Conservation (phyloP, 2,329 filamentous ascomycete genomes). For the Cordyceps cicadae region DNA sequence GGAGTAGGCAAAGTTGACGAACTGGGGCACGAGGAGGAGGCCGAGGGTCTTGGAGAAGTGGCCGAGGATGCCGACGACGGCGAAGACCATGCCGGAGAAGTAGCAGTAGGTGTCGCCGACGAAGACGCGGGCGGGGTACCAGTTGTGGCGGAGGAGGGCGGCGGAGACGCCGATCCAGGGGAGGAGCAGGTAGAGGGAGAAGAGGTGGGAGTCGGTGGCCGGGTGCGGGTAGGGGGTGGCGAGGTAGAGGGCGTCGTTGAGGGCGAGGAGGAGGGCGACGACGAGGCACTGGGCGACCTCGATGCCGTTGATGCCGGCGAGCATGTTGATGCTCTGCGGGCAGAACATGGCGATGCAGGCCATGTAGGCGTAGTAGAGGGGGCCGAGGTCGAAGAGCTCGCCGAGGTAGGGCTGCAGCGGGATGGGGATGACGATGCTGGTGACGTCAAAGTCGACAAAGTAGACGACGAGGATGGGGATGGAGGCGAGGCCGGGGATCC, state of each 20-base stretch:
- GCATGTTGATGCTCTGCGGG: conserved; percentile 97
- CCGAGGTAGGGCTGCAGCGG: conserved; percentile 79
- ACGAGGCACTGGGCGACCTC: conserved; percentile 92
- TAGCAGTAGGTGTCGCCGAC: conserved; percentile 99
- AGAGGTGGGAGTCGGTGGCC: conserved; percentile 89
- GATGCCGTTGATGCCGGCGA: conserved; percentile 98
- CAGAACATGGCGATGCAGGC: conserved; percentile 93
- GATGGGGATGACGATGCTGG: conserved; percentile 83
- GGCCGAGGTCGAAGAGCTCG: conserved; percentile 71
- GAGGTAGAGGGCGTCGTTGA: conserved; percentile 87
- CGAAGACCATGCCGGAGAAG: conserved; percentile 98
- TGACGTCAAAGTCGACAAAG: conserved; percentile 97
- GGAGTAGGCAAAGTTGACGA: conserved; percentile 95
- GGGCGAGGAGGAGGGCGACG: conserved; percentile 71
- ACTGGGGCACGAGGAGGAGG: conserved; percentile 83
- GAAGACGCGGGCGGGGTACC: conserved; percentile 91
- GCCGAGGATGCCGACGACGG: conserved; percentile 89
- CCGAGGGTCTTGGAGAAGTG: conserved; percentile 97
- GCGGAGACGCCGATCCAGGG: conserved; percentile 90
- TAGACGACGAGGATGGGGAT: conserved; percentile 94
- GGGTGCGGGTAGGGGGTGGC: conserved; percentile 79
- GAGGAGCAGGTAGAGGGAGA: conserved; percentile 88
- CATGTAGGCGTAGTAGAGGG: conserved; percentile 95
- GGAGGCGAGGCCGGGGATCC: conserved; percentile 89
- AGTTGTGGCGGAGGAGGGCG: conserved; percentile 84